These are phyloP conservation scores for Coprinellus aureogranulatus DNA, from an alignment of 768 basidiomycete species.

Conservation along the genomic window DNA sequence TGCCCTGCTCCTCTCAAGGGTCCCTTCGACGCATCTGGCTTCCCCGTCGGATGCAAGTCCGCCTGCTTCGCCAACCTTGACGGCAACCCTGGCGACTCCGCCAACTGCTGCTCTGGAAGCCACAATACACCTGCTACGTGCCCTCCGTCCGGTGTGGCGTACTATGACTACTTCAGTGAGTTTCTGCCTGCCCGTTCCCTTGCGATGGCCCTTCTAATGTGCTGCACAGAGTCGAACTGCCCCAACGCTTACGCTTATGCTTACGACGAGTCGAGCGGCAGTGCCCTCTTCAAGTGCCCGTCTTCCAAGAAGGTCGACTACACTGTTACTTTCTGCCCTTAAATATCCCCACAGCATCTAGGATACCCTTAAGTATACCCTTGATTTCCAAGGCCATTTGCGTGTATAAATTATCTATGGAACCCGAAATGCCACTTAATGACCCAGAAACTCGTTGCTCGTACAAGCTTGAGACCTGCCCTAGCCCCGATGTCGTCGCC, in stretches of 20 bases:
- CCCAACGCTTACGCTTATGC: slow-evolving; percentile 54
- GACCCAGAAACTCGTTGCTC: too few species aligned
- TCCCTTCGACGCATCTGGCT: slow-evolving; percentile 50
- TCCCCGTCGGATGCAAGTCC: slow-evolving; percentile 58
- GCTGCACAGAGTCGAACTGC: slow-evolving; percentile 33
- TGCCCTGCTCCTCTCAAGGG: slow-evolving; percentile 55
- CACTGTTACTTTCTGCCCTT: slow-evolving; percentile 51
- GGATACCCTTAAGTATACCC: too few species aligned
- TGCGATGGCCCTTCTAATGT: neutral
- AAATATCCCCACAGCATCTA: too few species aligned
- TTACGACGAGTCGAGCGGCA: slow-evolving; percentile 50
- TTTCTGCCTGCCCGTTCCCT: slow-evolving; percentile 5
- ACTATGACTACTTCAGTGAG: slow-evolving; percentile 36
- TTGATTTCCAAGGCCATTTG: too few species aligned
- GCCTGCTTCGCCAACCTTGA: slow-evolving; percentile 49
- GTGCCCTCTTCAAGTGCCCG: slow-evolving; percentile 54
- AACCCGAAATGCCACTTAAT: too few species aligned
- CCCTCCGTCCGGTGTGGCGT: slow-evolving; percentile 43
- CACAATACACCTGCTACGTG: slow-evolving; percentile 54
- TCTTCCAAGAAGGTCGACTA: slow-evolving; percentile 41
- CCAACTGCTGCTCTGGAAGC: slow-evolving; percentile 64
- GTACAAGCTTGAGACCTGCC: too few species aligned
- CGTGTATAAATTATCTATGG: too few species aligned
- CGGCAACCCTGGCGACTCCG: slow-evolving; percentile 50
- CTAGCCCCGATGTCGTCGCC: too few species aligned